Evolutionary conservation across 2,329 filamentous ascomycete species (phyloP), one percentile per base, ranked within the genome.

Genomic region (Aschersonia sp.): DNA sequence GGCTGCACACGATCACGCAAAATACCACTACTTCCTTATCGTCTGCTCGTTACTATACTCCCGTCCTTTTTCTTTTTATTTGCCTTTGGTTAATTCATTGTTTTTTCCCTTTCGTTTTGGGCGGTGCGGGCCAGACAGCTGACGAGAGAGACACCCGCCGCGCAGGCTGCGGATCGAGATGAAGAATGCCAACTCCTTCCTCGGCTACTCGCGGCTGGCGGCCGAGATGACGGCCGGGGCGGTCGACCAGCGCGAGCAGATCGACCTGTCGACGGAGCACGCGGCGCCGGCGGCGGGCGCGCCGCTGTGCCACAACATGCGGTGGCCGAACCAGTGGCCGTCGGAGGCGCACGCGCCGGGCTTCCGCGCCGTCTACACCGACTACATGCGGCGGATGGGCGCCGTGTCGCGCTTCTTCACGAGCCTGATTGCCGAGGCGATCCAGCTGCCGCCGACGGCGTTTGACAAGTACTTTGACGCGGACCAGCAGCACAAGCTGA

Each of bases 241-340:
- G 45, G 73, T 78, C 55, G 87, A 94, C 65, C 84, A 88, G 69
- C 75, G 87, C 46, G 87, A 94, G 62, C 87, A 94, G 61, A 82
- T 94, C 51, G 87, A 94, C 62, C 74, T 94, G 46, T 87, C 84
- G 0, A 94, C 87, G 0, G 80, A 86, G 46, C 85, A 92, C 56
- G 70, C 80, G 0, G 45, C 83, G 1, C 85, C 83, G 0, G 65
- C 64, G 1, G 70, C 80, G 0, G 67, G 66, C 30, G 77, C 80
- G 32, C 87, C 87, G 1, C 66, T 76, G 1, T 84, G 89, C 62
- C 71, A 85, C 59, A 86, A 90, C 62, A 74, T 94, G 12, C 72
- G 85, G 7, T 81, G 79, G n/a, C 86, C 78, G 1, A 81, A 79
- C 59, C 86, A 90, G 66, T 94, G 87, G 87, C 87, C 87, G 0